Conservation (phyloP, 768 basidiomycete species). For the Boletus coccyginus region DNA sequence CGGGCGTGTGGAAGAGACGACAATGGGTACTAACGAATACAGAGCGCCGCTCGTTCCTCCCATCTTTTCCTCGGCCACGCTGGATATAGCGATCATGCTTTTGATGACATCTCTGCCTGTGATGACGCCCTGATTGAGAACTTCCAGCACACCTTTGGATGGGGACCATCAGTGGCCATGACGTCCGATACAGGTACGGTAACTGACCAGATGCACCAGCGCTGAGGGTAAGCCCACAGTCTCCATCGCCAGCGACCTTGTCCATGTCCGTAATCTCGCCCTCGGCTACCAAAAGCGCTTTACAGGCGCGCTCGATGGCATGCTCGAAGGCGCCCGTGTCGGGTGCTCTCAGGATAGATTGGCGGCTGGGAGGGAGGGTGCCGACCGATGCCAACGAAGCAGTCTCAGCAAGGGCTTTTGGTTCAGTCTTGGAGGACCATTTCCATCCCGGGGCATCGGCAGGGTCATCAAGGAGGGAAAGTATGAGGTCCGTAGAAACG, state of each 20-base stretch:
- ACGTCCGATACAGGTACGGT: not conserved
- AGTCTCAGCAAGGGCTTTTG: conserved; percentile 27
- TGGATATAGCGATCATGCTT: conserved; percentile 65
- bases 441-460: conserved; percentile 81
- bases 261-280: conserved; percentile 92
- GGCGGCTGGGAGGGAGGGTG: not conserved
- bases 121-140: conserved; percentile 53
- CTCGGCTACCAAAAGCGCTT: conserved; percentile 72
- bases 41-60: conserved; percentile 89
- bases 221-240: conserved; percentile 66
- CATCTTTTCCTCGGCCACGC: conserved; percentile 81
- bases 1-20: not conserved
- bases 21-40: conserved; percentile 67
- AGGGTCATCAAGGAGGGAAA: conserved; percentile 68
- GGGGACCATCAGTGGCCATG: not conserved
- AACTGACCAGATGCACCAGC: conserved; percentile 68
- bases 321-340: conserved; percentile 51
- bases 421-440: conserved; percentile 56
- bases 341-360: conserved; percentile 32
- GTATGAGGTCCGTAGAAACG: conserved; percentile 42
- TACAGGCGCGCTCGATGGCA: conserved; percentile 57
- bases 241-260: conserved; percentile 88
- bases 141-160: conserved; percentile 54
- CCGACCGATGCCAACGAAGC: conserved; percentile 11
- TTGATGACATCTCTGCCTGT: conserved; percentile 61